These are phyloP conservation scores for Quercus gilva DNA, from an alignment of 306 rosid species.

Conservation along the genomic window DNA sequence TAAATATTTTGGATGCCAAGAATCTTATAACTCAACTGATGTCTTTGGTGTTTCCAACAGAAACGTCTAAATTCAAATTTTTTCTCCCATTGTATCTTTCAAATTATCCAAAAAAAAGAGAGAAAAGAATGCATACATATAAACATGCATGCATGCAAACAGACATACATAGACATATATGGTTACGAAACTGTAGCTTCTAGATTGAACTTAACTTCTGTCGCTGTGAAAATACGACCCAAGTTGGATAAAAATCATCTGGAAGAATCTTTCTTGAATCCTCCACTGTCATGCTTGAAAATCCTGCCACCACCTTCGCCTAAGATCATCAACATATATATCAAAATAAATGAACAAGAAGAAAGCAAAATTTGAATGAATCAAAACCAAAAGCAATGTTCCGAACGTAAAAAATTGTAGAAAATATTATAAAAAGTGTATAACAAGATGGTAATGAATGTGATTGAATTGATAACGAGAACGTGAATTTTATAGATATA, in stretches of 20 bases:
- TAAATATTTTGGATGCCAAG: neutral
- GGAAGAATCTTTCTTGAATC: slow-evolving; percentile 78
- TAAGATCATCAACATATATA: slow-evolving; percentile 20
- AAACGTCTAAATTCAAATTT: too few relatives aligned
- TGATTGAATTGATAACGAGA: neutral
- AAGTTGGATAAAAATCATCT: slow-evolving; percentile 60
- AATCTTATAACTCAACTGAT: too few relatives aligned
- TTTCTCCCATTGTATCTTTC: too few relatives aligned
- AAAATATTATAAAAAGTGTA: neutral
- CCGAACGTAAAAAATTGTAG: neutral
- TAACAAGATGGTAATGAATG: neutral
- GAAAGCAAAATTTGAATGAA: neutral
- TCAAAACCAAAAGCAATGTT: neutral
- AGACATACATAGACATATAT: neutral
- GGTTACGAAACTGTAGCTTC: neutral
- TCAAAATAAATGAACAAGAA: neutral
- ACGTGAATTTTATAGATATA: slow-evolving; percentile 6
- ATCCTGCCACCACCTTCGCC: slow-evolving; percentile 70
- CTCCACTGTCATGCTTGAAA: slow-evolving; percentile 82
- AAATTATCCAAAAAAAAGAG: too few relatives aligned
- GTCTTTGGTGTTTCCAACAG: too few relatives aligned
- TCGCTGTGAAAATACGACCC: slow-evolving; percentile 73
- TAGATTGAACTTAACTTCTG: slow-evolving; percentile 71
- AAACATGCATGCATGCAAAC: neutral
- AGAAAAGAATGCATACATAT: neutral